Conservation (phyloP, 73 alveolate species). For the Paramecium caudatum region DNA sequence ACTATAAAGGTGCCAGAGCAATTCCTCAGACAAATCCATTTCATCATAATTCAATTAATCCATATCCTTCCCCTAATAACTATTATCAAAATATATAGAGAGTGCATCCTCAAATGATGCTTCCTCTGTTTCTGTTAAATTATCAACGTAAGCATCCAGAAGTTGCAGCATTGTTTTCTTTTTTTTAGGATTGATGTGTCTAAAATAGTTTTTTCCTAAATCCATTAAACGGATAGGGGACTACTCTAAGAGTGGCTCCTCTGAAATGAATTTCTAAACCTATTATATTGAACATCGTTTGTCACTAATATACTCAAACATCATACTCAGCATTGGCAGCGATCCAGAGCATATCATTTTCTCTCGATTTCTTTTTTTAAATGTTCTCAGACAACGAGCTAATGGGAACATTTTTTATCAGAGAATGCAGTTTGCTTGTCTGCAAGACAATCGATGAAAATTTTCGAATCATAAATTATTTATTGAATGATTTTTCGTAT, state of each 20-base stretch:
- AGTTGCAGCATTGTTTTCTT: conserved; percentile 51
- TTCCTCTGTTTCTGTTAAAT: background rate
- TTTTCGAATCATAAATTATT: no score
- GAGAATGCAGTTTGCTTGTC: no score
- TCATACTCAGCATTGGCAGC: conserved; percentile 42
- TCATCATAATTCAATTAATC: conserved; percentile 26
- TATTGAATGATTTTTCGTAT: no score
- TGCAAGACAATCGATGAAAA: no score
- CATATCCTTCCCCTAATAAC: conserved; percentile 42
- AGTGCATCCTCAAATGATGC: conserved; percentile 16
- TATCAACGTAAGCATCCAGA: conserved; percentile 62
- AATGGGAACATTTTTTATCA: no score
- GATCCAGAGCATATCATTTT: conserved; percentile 48
- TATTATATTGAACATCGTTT: background rate
- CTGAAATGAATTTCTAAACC: conserved; percentile 9
- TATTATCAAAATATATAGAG: conserved; percentile 57
- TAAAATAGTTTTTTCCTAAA: conserved; percentile 50
- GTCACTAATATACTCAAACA: background rate
- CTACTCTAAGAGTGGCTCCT: background rate
- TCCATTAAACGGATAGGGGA: conserved; percentile 58
- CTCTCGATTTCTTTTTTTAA: conserved; percentile 4
- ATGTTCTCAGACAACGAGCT: conserved; percentile 18
- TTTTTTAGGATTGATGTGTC: conserved; percentile 60
- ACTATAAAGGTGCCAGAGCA: conserved; percentile 48
- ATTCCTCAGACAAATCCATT: conserved; percentile 9